Conservation (phyloP, 441 rosid species). For the Biscutella auriculata region DNA sequence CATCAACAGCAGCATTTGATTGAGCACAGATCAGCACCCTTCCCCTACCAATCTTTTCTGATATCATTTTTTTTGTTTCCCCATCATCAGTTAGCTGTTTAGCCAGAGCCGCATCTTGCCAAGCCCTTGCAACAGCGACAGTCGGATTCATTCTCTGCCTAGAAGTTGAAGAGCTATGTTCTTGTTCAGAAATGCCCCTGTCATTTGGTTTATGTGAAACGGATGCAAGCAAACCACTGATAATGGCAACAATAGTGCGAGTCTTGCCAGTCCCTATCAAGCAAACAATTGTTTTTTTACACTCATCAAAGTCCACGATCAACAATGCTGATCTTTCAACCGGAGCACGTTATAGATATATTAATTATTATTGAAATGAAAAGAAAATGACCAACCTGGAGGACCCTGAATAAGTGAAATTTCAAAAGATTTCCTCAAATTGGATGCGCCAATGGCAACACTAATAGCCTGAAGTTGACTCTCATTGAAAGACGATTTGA, state of each 20-base stretch:
- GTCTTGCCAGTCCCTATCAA: slow-evolving; percentile 92
- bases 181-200: slow-evolving; percentile 29
- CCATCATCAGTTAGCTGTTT: slow-evolving; percentile 56
- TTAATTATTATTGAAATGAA: not conserved
- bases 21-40: slow-evolving; percentile 95
- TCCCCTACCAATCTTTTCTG: slow-evolving; percentile 47
- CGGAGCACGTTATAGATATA: not conserved
- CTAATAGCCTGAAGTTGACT: slow-evolving; percentile 82
- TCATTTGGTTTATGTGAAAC: slow-evolving; percentile 26
- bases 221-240: slow-evolving; percentile 81
- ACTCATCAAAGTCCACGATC: not conserved
- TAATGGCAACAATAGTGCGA: slow-evolving; percentile 86
- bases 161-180: slow-evolving; percentile 29
- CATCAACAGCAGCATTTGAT: slow-evolving; percentile 99
- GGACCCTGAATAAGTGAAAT: slow-evolving; percentile 98
- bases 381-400: slow-evolving; percentile 53
- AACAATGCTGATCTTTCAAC: not conserved
- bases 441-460: slow-evolving; percentile 46
- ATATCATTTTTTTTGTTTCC: slow-evolving; percentile 32
- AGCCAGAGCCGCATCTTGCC: slow-evolving; percentile 98
- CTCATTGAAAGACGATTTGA: slow-evolving; percentile 75
- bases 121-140: slow-evolving; percentile 77
- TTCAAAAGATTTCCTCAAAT: slow-evolving; percentile 43
- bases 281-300: not conserved
- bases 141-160: slow-evolving; percentile 54